Evolutionary conservation across 495 filamentous ascomycete genomes (phyloP).

Genomic region (Penicillium herquei): DNA sequence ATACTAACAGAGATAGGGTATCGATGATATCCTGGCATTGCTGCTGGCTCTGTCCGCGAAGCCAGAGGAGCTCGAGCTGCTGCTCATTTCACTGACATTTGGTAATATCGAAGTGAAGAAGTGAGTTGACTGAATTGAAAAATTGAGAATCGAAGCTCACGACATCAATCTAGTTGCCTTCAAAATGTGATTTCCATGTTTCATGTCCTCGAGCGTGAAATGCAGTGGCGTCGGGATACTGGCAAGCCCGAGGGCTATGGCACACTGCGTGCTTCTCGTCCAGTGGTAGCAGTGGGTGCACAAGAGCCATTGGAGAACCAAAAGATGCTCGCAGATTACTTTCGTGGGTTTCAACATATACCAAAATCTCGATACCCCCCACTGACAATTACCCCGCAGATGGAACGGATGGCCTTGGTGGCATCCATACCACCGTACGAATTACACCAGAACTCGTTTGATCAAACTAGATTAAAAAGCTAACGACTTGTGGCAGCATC

Average conservation of each 20-base stretch:
- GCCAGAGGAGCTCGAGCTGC: constrained; percentile 82
- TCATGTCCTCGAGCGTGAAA: constrained; percentile 87
- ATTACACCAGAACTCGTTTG: neutral
- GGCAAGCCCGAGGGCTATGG: constrained; percentile 67
- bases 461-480: neutral
- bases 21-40: constrained; percentile 87
- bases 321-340: constrained; percentile 81
- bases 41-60: constrained; percentile 79
- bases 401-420: constrained; percentile 84
- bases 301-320: constrained; percentile 82
- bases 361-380: too few species aligned
- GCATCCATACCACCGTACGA: constrained; percentile 78
- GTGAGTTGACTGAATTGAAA: constrained; percentile 32
- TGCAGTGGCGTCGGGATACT: constrained; percentile 71
- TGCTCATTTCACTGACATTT: constrained; percentile 88
- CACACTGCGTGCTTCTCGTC: constrained; percentile 64
- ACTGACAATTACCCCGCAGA: constrained; percentile 52
- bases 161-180: constrained; percentile 59
- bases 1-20: constrained; percentile 54
- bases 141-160: neutral
- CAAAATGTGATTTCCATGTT: constrained; percentile 90
- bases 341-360: constrained; percentile 59
- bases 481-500: constrained; percentile 56
- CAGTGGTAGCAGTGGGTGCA: constrained; percentile 82
- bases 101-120: constrained; percentile 86